phyloP scores from a whole-genome alignment of 805 yeast genomes.

The Metschnikowia lochheadii region DNA sequence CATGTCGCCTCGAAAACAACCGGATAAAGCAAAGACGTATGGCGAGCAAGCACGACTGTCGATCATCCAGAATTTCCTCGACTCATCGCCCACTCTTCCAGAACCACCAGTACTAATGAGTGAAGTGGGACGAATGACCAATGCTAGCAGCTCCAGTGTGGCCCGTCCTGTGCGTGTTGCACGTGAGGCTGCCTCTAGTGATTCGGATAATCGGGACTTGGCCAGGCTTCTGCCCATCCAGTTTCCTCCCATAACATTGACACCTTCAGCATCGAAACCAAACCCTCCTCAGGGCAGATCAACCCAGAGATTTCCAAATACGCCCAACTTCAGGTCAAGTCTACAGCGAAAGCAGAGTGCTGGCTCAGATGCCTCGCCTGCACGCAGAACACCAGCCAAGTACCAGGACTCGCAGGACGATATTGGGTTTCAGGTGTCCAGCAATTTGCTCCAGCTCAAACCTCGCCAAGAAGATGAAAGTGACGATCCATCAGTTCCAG shows the following conservation, averaged over 20 bases:
- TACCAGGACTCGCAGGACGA: constrained; percentile 4
- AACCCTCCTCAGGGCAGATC: constrained; percentile 3
- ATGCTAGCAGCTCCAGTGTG: constrained; percentile 15
- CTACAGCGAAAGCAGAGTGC: constrained; percentile 2
- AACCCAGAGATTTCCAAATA: constrained; percentile 11
- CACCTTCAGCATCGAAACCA: constrained; percentile 5
- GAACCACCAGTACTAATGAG: constrained; percentile 40
- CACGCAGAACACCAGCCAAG: constrained; percentile 1
- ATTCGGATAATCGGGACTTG: constrained; percentile 7
- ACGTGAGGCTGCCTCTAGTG: constrained; percentile 4
- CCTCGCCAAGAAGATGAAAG: constrained; percentile 11
- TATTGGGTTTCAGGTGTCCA: constrained; percentile 8
- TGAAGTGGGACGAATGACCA: constrained; percentile 24
- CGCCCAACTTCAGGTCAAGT: constrained; percentile 9
- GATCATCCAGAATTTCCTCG: constrained; percentile 30
- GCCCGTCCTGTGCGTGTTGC: background rate
- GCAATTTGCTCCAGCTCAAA: background rate
- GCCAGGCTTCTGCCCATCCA: constrained; percentile 17
- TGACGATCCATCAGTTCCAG: constrained; percentile 13
- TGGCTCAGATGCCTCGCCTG: constrained; percentile 7
- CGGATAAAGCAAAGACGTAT: constrained; percentile 19
- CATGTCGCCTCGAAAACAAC: constrained; percentile 6
- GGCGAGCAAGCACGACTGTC: constrained; percentile 26
- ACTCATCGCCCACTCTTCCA: constrained; percentile 43
- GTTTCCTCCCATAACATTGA: constrained; percentile 8